These are phyloP conservation scores for Coniferiporia weirii DNA, from an alignment of 1,284 basidiomycete genomes.

Conservation along the genomic window DNA sequence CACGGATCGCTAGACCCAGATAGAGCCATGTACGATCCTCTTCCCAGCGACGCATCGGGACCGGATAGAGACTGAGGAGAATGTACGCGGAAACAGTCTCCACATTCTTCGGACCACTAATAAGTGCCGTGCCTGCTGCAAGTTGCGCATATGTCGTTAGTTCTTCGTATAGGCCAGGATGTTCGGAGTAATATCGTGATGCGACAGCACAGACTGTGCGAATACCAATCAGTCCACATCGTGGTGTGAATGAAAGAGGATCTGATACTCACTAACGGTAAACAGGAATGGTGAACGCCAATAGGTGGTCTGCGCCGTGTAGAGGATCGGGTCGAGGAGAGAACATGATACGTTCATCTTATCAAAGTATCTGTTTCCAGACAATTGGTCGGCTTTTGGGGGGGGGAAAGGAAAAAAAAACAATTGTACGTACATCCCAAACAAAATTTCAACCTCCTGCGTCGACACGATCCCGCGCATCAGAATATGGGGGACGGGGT, in stretches of 20 bases:
- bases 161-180: conserved; percentile 59
- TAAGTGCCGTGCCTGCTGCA: conserved; percentile 67
- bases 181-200: conserved; percentile 63
- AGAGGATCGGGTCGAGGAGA: conserved; percentile 68
- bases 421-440: conserved; percentile 57
- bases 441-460: conserved; percentile 70
- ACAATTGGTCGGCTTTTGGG: conserved; percentile 15
- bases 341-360: conserved; percentile 71
- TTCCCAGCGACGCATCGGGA: conserved; percentile 69
- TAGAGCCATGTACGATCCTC: conserved; percentile 78
- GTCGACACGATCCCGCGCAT: conserved; percentile 63
- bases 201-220: conserved; percentile 68
- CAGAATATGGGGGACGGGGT: conserved; percentile 65
- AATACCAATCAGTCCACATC: neutral
- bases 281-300: conserved; percentile 76
- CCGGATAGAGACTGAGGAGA: conserved; percentile 66
- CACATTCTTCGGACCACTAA: conserved; percentile 67
- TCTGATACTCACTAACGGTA: conserved; percentile 62
- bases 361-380: conserved; percentile 56
- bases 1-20: conserved; percentile 71
- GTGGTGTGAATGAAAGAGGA: neutral
- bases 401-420: neutral
- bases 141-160: conserved; percentile 68
- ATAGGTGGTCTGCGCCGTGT: conserved; percentile 68
- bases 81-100: conserved; percentile 73